Percentiles rank a stretch among this genome's conserved stretches.
phyloP scores from a whole-genome alignment of 192 early-diverging fungal species.

The Geranomyces michiganensis region DNA sequence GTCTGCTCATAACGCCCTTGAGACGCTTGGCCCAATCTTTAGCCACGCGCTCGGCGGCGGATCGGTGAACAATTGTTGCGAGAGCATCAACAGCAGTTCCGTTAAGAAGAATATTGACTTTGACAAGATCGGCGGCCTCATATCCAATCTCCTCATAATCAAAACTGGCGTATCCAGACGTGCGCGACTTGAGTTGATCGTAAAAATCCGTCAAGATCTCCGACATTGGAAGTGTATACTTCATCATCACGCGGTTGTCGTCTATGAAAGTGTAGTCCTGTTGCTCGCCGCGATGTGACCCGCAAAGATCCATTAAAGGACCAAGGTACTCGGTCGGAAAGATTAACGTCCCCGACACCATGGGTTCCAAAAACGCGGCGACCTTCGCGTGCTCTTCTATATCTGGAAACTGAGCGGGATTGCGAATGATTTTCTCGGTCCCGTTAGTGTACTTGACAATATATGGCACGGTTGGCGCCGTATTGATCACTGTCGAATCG shows the following conservation, averaged over 20 bases:
- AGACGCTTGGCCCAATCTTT: slow-evolving; percentile 83
- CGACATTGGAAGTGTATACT: slow-evolving; percentile 84
- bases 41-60: slow-evolving; percentile 67
- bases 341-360: slow-evolving; percentile 89
- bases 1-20: slow-evolving; percentile 80
- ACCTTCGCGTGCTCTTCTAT: slow-evolving; percentile 64
- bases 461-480: slow-evolving; percentile 91
- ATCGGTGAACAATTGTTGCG: slow-evolving; percentile 82
- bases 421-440: slow-evolving; percentile 59
- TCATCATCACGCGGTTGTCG: slow-evolving; percentile 68
- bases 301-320: slow-evolving; percentile 56
- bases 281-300: slow-evolving; percentile 77
- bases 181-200: slow-evolving; percentile 88
- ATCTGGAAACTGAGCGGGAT: slow-evolving; percentile 93
- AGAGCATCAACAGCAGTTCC: slow-evolving; percentile 90
- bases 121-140: slow-evolving; percentile 80
- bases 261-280: slow-evolving; percentile 88
- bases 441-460: slow-evolving; percentile 55
- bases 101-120: slow-evolving; percentile 86
- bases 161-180: slow-evolving; percentile 88
- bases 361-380: slow-evolving; percentile 77
- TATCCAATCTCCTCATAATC: slow-evolving; percentile 97
- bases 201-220: slow-evolving; percentile 97
- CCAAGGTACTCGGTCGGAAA: slow-evolving; percentile 71
- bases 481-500: slow-evolving; percentile 87